Percentiles rank a stretch among this genome's conserved stretches.
Conservation (phyloP, 2,329 filamentous ascomycete genomes). For the Aspergillus sp. region DNA sequence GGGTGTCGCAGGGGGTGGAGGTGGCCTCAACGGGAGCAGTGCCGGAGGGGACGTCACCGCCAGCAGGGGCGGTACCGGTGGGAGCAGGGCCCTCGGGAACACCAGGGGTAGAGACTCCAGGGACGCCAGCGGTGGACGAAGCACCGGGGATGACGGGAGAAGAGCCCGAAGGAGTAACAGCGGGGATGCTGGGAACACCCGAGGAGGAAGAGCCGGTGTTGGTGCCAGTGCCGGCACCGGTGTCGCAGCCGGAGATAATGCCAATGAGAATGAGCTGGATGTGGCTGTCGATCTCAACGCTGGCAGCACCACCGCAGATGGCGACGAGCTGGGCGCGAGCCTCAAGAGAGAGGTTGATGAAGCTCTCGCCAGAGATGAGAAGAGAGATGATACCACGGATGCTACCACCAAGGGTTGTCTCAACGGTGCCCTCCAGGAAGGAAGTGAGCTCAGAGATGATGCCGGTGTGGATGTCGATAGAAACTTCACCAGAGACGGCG, state of each 20-base stretch:
- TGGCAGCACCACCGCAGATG: constrained; percentile 35
- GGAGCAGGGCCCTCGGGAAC: constrained; percentile 12
- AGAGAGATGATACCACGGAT: constrained; percentile 33
- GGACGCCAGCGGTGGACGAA: constrained; percentile 11
- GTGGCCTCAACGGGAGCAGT: constrained; percentile 4
- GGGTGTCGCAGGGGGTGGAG: constrained; percentile 8
- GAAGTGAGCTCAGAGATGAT: constrained; percentile 29
- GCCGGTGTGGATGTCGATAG: constrained; percentile 26
- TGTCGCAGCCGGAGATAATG: constrained; percentile 34
- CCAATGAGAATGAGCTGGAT: constrained; percentile 53
- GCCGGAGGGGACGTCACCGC: not conserved
- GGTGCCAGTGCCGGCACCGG: constrained; percentile 21
- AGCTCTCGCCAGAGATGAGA: constrained; percentile 31
- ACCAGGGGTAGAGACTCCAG: constrained; percentile 10
- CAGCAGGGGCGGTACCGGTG: not conserved
- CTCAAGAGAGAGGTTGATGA: constrained; percentile 31
- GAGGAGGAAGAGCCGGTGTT: constrained; percentile 12
- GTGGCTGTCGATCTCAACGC: constrained; percentile 52
- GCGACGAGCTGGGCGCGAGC: constrained; percentile 37
- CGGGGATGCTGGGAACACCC: constrained; percentile 16
- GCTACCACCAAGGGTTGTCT: constrained; percentile 28
- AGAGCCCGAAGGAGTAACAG: constrained; percentile 1
- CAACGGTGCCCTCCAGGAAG: constrained; percentile 32
- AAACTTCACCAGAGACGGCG: constrained; percentile 26
- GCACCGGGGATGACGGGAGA: constrained; percentile 10